Base-by-base conservation (phyloP, 352 stramenopile species). In the Pythium sukuiense region DNA sequence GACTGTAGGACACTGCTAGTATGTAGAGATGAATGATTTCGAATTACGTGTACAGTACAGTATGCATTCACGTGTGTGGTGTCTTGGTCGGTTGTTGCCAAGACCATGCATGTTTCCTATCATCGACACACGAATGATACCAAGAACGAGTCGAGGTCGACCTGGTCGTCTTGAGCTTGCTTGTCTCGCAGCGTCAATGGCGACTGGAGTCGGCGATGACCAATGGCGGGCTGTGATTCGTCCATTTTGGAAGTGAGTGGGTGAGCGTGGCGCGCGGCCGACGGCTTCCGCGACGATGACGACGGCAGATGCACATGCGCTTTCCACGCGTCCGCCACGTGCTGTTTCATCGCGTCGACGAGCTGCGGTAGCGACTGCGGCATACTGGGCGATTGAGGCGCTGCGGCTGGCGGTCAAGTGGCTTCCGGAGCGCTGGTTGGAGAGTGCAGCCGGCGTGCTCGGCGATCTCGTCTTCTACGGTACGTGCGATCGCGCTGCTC, bases 391-490 rank as follows among this genome's bases (percentile, higher is more conserved):
- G 49, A 26, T 71, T 20, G 18, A 11, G 45, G 69, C 63, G 37
- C 48, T 82, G 67, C 70, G 61, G 46, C 26, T 52, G 45, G 29
- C 81, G 57, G 71, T 64, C 60, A 60, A 53, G n/a, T 76, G 73
- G 68, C 67, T 87, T 52, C 76, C 78, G 20, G 76, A 83, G 39
- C 58, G 72, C 29, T 59, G 53, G 50, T 62, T 81, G 50, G 26
- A 54, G 39, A 55, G 37, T 52, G 67, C 41, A 12, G 79, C 74
- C 45, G 49, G 50, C 16, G 62, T 64, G 62, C 56, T 85, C n/a
- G 76, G 69, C 45, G 72, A 79, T 53, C 61, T 86, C 59, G 77
- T 79, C 63, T 87, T 72, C 69, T 78, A 79, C 73, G 79, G 79
- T 87, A 67, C 64, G 76, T 73, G 24, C 13, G 33, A 12, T 11